phyloP scores from a whole-genome alignment of 306 rosid genomes.

The Arachis hypogaea region DNA sequence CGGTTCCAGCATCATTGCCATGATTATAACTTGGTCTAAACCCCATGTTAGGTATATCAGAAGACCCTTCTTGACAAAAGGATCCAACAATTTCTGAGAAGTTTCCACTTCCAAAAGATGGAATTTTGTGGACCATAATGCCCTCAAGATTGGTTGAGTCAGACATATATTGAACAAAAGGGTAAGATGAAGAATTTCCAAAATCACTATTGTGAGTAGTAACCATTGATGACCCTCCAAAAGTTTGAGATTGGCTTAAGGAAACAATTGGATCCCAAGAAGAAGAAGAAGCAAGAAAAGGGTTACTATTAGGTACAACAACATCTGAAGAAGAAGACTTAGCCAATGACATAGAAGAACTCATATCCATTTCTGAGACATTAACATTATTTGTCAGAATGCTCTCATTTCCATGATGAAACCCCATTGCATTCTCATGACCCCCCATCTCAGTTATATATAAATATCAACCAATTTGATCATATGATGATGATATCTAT shows the following conservation, averaged over 20 bases:
- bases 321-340: slow-evolving; percentile 56
- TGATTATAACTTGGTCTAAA: slow-evolving; percentile 58
- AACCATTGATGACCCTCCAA: slow-evolving; percentile 74
- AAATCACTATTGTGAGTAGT: slow-evolving; percentile 55
- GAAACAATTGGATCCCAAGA: slow-evolving; percentile 94
- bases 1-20: slow-evolving; percentile 51
- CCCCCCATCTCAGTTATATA: slow-evolving; percentile 61
- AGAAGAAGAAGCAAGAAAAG: slow-evolving; percentile 71
- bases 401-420: slow-evolving; percentile 63
- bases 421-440: slow-evolving; percentile 69
- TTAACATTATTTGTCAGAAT: slow-evolving; percentile 57
- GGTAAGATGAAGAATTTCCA: slow-evolving; percentile 58
- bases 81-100: slow-evolving; percentile 79
- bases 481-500: slow-evolving; percentile 9
- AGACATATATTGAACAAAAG: slow-evolving; percentile 72
- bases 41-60: slow-evolving; percentile 54
- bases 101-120: slow-evolving; percentile 72
- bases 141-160: slow-evolving; percentile 72
- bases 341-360: slow-evolving; percentile 58
- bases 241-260: slow-evolving; percentile 68
- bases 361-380: slow-evolving; percentile 59
- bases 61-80: slow-evolving; percentile 59
- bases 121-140: slow-evolving; percentile 67
- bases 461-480: slow-evolving; percentile 40
- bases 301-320: slow-evolving; percentile 35